Evolutionary conservation across 768 basidiomycete genomes (phyloP).

Genomic region (Tylopilus plumbeoviolaceoides): DNA sequence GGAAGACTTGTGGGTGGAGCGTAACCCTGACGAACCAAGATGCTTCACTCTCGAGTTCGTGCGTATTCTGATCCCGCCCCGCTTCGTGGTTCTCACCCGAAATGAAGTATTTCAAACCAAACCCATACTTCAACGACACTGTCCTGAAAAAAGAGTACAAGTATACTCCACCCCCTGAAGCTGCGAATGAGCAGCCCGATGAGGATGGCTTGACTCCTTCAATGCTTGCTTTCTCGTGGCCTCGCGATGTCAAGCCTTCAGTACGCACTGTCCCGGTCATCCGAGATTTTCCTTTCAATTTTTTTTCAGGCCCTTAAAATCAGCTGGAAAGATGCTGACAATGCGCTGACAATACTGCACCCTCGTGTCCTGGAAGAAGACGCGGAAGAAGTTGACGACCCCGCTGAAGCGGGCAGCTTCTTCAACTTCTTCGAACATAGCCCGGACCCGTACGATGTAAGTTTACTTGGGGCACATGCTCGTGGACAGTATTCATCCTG

Average conservation of each 20-base stretch:
- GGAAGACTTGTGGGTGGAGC: constrained; percentile 80
- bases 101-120: constrained; percentile 74
- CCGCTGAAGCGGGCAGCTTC: constrained; percentile 73
- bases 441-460: constrained; percentile 65
- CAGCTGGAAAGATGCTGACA: constrained; percentile 75
- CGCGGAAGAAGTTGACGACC: constrained; percentile 54
- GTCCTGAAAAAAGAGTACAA: constrained; percentile 83
- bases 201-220: constrained; percentile 71
- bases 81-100: constrained; percentile 2
- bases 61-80: constrained; percentile 33
- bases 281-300: neutral
- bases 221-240: constrained; percentile 81
- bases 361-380: constrained; percentile 57
- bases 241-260: constrained; percentile 62
- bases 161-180: constrained; percentile 52
- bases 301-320: constrained; percentile 56
- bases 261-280: constrained; percentile 37
- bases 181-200: constrained; percentile 56
- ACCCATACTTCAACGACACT: constrained; percentile 74
- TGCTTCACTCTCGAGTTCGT: constrained; percentile 89
- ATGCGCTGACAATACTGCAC: constrained; percentile 76
- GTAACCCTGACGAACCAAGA: constrained; percentile 69
- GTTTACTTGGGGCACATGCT: constrained; percentile 17
- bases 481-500: constrained; percentile 4
- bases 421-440: constrained; percentile 82